A percentile compares a stretch with the other conserved stretches of the same genome.
phyloP scores from a whole-genome alignment of 140 eudicot genomes.

The Ambrosia hybrid region DNA sequence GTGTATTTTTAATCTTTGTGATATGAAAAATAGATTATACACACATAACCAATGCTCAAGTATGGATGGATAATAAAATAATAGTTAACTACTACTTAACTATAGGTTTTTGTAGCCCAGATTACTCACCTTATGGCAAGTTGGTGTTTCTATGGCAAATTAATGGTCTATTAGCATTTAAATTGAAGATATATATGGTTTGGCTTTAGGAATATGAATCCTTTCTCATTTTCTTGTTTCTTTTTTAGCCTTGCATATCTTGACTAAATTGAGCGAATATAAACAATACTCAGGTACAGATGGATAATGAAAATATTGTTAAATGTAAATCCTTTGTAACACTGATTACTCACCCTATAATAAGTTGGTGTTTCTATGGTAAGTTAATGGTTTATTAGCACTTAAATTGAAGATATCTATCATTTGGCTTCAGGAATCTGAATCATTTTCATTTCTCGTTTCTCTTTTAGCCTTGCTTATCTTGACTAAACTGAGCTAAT shows the following conservation, averaged over 20 bases:
- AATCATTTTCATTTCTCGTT: not conserved
- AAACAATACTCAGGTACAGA: too few relatives aligned
- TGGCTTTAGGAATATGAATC: conserved; percentile 9
- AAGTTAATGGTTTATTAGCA: not conserved
- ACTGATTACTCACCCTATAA: not conserved
- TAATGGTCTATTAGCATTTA: not conserved
- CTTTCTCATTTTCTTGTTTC: not conserved
- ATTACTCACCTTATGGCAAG: not conserved
- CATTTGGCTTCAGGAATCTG: conserved; percentile 9
- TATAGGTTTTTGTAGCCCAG: not conserved
- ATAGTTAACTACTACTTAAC: not conserved
- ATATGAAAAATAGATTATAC: not conserved
- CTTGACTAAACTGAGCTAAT: conserved; percentile 8
- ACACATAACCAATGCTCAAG: not conserved
- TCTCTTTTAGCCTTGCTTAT: not conserved
- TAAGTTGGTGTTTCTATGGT: conserved; percentile 7
- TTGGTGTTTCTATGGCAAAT: conserved; percentile 4
- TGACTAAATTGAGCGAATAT: conserved; percentile 12
- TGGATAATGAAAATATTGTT: too few relatives aligned
- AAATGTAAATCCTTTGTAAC: too few relatives aligned
- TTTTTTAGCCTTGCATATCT: not conserved
- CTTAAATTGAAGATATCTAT: too few relatives aligned
- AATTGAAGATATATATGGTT: not conserved
- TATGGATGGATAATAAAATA: not conserved
- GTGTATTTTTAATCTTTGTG: not conserved